Base-by-base conservation (phyloP, 2,329 filamentous ascomycete genomes). In the Tolypocladium paradoxum region DNA sequence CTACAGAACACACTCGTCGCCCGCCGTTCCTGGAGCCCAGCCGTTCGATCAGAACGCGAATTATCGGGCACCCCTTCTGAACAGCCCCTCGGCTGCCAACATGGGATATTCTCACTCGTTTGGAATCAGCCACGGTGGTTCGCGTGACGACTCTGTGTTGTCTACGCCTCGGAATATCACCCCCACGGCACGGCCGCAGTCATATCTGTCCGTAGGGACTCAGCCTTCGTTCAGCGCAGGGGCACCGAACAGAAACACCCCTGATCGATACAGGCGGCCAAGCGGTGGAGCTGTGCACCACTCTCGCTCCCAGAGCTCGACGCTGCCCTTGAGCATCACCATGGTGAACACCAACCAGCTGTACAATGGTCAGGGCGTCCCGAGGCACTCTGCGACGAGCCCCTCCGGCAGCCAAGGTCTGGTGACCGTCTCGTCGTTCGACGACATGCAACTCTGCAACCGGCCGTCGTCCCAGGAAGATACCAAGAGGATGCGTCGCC, bases 251-350 rank as follows among this genome's bases (percentile, higher is more conserved):
- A 85, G 71, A 68, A 77, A 84, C 43, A 74, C 77, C 4, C 75
- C 81, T 1, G 90, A 96, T 66, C 83, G 92, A 55, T 96, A 96
- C 67, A 81, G 90, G 61, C 85, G 90, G 50, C 69, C 77, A 55
- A 76, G 76, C 53, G 75, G 78, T 54, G 79, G 66, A 50, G 29
- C 54, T 54, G 48, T 57, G 54, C 68, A 70, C 35, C 72, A 74
- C 47, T 61, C 56, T 12, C 68, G 70, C 37, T 70, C 69, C 18
- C 68, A 70, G 46, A 71, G 68, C 56, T 66, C 63, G 22, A 65
- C 62, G 37, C 53, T 70, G 11, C 64, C 67, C 5, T 55, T 57
- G 9, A 62, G 56, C 36, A 56, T 56, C 29, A 59, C 59, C 46
- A 60, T 60, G 56, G 56, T 60, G 9, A 64, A 61, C 29, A 60